phyloP scores from a whole-genome alignment of 768 basidiomycete genomes.

The Holtermanniella nyarrowii region DNA sequence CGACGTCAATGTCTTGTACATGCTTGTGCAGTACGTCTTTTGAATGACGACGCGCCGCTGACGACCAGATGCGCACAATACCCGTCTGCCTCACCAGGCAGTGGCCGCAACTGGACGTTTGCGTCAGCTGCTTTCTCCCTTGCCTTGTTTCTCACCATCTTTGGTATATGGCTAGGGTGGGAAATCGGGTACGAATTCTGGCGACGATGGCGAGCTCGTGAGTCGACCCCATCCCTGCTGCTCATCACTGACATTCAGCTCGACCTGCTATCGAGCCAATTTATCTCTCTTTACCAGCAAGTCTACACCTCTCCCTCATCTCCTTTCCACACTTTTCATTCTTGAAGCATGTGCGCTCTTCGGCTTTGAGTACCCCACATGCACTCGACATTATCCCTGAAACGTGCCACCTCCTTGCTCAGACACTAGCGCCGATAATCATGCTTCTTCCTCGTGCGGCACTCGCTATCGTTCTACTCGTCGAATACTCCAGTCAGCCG shows the following conservation, averaged over 20 bases:
- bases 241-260: conserved; percentile 46
- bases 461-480: conserved; percentile 59
- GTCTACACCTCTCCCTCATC: conserved; percentile 61
- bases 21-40: conserved; percentile 64
- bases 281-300: conserved; percentile 69
- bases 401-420: conserved; percentile 70
- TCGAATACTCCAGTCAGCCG: conserved; percentile 52
- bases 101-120: conserved; percentile 69
- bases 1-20: conserved; percentile 79
- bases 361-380: conserved; percentile 46
- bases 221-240: conserved; percentile 13
- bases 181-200: conserved; percentile 26
- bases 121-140: conserved; percentile 72
- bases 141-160: conserved; percentile 66
- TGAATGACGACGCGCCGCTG: too few relatives aligned
- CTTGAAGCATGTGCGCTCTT: conserved; percentile 63
- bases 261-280: conserved; percentile 74
- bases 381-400: conserved; percentile 61
- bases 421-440: conserved; percentile 66
- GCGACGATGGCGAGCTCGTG: conserved; percentile 39
- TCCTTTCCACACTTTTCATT: conserved; percentile 79
- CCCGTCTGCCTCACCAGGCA: conserved; percentile 61
- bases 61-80: conserved; percentile 59
- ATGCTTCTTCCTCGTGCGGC: conserved; percentile 72
- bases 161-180: conserved; percentile 64